These are phyloP conservation scores for Melocanna baccifera DNA, from an alignment of 176 grass and related monocot species.

Conservation along the genomic window DNA sequence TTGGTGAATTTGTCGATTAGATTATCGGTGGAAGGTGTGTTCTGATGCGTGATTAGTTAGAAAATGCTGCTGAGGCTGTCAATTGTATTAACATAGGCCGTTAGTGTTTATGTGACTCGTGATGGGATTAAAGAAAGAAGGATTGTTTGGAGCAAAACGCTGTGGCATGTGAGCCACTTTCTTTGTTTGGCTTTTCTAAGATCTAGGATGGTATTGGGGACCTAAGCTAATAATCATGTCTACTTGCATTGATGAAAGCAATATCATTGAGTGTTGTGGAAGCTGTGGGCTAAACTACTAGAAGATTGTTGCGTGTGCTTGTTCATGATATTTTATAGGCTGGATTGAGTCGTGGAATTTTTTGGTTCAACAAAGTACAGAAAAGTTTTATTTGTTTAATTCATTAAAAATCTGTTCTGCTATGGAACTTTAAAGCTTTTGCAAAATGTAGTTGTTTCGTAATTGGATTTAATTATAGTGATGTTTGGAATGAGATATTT, in stretches of 20 bases:
- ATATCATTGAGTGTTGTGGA: background rate
- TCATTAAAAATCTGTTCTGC: background rate
- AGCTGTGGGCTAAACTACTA: background rate
- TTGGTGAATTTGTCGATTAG: background rate
- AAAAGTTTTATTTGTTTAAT: background rate
- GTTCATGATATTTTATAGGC: background rate
- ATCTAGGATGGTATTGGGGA: background rate
- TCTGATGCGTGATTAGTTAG: background rate
- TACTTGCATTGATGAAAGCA: background rate
- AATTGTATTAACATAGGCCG: background rate
- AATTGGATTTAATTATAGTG: background rate
- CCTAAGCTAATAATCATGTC: background rate
- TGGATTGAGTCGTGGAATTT: background rate
- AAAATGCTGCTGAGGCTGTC: conserved; percentile 10
- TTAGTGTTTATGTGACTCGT: background rate
- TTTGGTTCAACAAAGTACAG: background rate
- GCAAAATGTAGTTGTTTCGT: background rate
- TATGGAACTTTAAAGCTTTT: background rate
- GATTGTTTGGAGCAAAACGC: conserved; percentile 22
- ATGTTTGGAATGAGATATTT: background rate
- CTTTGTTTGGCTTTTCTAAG: background rate
- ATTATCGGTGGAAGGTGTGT: background rate
- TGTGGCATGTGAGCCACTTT: background rate
- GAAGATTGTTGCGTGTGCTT: background rate
- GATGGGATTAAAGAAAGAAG: background rate